These are phyloP conservation scores for Meyerozyma smithsonii DNA, from an alignment of 1,139 yeast species.

Conservation along the genomic window DNA sequence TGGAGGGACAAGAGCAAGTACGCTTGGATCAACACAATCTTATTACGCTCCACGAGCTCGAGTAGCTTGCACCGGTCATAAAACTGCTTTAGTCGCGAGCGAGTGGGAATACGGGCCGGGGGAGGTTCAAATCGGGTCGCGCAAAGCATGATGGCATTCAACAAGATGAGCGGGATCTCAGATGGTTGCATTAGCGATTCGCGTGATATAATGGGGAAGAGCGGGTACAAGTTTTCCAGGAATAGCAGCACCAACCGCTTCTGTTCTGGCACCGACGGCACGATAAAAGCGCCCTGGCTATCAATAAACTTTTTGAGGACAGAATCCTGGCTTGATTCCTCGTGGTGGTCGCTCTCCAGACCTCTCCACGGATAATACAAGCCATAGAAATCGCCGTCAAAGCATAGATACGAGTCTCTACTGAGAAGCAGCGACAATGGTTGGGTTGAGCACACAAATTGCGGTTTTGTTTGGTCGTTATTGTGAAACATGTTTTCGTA, in stretches of 20 bases:
- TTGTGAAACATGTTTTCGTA: conserved; percentile 14
- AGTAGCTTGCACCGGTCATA: conserved; percentile 19
- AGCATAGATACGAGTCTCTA: conserved; percentile 22
- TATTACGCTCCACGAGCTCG: conserved; percentile 20
- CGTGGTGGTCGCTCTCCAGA: conserved; percentile 9
- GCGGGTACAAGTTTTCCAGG: conserved; percentile 19
- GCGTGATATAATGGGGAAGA: conserved; percentile 22
- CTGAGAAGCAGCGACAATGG: conserved; percentile 25
- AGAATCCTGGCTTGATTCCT: conserved; percentile 4
- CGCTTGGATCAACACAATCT: conserved; percentile 22
- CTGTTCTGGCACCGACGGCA: conserved; percentile 17
- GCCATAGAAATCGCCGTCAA: conserved; percentile 24
- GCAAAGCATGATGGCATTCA: conserved; percentile 22
- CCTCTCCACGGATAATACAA: conserved; percentile 26
- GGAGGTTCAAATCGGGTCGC: conserved; percentile 17
- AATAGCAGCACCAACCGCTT: conserved; percentile 15
- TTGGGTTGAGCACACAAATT: conserved; percentile 25
- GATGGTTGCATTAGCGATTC: conserved; percentile 11
- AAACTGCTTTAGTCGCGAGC: conserved; percentile 17
- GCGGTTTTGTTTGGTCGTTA: conserved; percentile 15
- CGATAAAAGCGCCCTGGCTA: conserved; percentile 18
- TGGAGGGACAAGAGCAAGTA: conserved; percentile 20
- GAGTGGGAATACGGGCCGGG: conserved; percentile 7
- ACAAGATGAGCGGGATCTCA: conserved; percentile 15
- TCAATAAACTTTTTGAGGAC: conserved; percentile 17